Percentiles rank a stretch among this genome's conserved stretches.
These are phyloP conservation scores for Tremellales sp. DNA, from an alignment of 1,284 basidiomycete species.

Conservation along the genomic window DNA sequence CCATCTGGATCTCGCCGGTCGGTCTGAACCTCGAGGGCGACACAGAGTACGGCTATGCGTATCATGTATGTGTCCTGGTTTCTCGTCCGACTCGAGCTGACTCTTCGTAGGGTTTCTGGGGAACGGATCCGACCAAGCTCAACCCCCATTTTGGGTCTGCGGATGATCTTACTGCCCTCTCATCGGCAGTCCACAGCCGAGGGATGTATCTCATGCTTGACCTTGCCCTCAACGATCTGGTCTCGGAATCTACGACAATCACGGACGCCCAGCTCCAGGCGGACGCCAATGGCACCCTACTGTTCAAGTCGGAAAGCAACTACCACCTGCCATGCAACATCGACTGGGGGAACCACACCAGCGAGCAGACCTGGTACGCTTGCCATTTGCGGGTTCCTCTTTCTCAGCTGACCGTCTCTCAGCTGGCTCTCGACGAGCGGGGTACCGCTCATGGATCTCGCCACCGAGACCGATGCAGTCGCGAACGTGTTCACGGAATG, in stretches of 20 bases:
- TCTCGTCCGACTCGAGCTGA: not conserved
- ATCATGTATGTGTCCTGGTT: slow-evolving; percentile 20
- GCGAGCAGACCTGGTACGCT: slow-evolving; percentile 21
- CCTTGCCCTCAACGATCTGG: slow-evolving; percentile 68
- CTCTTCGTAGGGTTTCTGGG: slow-evolving; percentile 38
- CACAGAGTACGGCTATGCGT: slow-evolving; percentile 53
- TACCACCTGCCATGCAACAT: slow-evolving; percentile 30
- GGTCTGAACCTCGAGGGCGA: slow-evolving; percentile 57
- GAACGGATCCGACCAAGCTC: slow-evolving; percentile 58
- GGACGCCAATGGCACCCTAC: slow-evolving; percentile 19
- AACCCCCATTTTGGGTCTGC: slow-evolving; percentile 64
- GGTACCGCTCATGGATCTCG: slow-evolving; percentile 63
- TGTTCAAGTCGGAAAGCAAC: slow-evolving; percentile 29
- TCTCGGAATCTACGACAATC: slow-evolving; percentile 45
- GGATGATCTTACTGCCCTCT: slow-evolving; percentile 64
- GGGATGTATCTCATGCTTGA: slow-evolving; percentile 74
- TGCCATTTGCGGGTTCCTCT: slow-evolving; percentile 8
- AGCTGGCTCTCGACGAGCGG: slow-evolving; percentile 64
- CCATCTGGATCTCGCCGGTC: slow-evolving; percentile 51
- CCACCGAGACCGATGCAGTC: slow-evolving; percentile 61
- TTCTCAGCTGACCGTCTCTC: not conserved
- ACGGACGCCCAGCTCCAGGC: slow-evolving; percentile 18
- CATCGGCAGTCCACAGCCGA: slow-evolving; percentile 60
- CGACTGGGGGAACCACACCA: slow-evolving; percentile 22
- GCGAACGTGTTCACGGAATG: slow-evolving; percentile 57